Base-by-base conservation (phyloP, 495 filamentous ascomycete species). In the Xylaria cubensis region DNA sequence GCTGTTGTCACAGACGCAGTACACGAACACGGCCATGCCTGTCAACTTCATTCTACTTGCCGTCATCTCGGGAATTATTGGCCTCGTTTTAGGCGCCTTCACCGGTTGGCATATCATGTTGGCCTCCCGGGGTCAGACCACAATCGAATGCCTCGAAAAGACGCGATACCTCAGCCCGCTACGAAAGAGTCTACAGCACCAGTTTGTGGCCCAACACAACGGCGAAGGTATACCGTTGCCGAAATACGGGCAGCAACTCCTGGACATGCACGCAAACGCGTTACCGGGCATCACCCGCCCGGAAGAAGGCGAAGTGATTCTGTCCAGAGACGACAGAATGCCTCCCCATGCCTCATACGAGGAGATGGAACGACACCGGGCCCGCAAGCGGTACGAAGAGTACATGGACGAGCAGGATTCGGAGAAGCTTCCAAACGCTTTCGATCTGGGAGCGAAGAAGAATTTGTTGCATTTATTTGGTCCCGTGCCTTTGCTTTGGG, bases 71-170 rank as follows among this genome's bases (percentile, higher is more conserved):
- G 96, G 95, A 12, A 97, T 99, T 62, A 96, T 99, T 70, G 93
- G 93, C 0, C 78, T 98, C 4, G 96, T 97, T 8, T 83, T 99
- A 51, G 88, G 88, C 26, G 95, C 94, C 9, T 99, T 99, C 79
- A 97, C 94, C 1, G 88, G 84, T 26, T 99, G 96, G 96, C 96
- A 99, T 85, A 86, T 98, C 50, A 90, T 91, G 75, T 86, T 99
- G 4, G 94, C 93, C 5, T 82, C 86, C 48, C 85, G 88, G 1
- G 93, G 92, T 3, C 89, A 93, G 77, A 99, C 96, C 6, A 98
- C 97, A 1, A 99, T 99, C 73, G 96, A 99, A 76, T 94, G 90
- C 74, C 81, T 99, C 51, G 97, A 99, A 84, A 97, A 94, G 79
- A 97, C 94, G 0, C 89, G 97, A 51, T 98, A 99, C 79, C 87